Conservation (phyloP, 192 early-diverging fungal genomes). For the Chytriomyces hyalinus region DNA sequence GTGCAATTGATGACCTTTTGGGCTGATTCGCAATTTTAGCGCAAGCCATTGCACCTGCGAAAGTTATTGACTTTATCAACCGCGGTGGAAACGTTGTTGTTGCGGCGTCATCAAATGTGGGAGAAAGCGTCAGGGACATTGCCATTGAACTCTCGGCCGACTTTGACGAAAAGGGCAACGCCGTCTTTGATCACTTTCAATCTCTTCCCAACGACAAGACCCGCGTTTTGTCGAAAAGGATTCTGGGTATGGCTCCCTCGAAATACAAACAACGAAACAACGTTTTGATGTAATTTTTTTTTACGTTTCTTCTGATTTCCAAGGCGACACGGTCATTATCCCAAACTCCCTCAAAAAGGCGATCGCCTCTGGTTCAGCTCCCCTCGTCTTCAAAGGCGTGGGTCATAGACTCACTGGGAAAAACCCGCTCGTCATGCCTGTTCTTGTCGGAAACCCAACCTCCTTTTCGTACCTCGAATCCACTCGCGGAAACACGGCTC, state of each 20-base stretch:
- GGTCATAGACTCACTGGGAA: constrained; percentile 70
- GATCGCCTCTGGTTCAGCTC: constrained; percentile 29
- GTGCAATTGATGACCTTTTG: neutral
- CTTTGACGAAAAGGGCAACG: constrained; percentile 73
- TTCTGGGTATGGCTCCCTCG: neutral
- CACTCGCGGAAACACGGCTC: constrained; percentile 42
- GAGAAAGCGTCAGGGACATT: constrained; percentile 77
- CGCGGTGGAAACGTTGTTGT: constrained; percentile 89
- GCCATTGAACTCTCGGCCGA: constrained; percentile 89
- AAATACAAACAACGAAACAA: too few relatives aligned
- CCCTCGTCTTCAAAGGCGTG: constrained; percentile 78
- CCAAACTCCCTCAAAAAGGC: constrained; percentile 32
- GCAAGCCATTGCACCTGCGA: constrained; percentile 49
- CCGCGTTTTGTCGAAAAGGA: neutral
- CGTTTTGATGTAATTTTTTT: neutral
- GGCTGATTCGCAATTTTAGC: constrained; percentile 51
- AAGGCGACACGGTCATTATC: constrained; percentile 48
- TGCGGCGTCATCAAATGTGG: constrained; percentile 67
- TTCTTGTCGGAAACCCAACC: constrained; percentile 62
- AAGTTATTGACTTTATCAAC: constrained; percentile 85
- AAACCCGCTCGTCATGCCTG: constrained; percentile 68
- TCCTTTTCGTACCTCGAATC: constrained; percentile 67
- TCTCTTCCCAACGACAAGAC: constrained; percentile 40
- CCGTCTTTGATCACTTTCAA: constrained; percentile 75
- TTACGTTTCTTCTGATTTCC: constrained; percentile 36